Evolutionary conservation across 768 basidiomycete species (phyloP).

Genomic region (Podaxis mareebaensis): DNA sequence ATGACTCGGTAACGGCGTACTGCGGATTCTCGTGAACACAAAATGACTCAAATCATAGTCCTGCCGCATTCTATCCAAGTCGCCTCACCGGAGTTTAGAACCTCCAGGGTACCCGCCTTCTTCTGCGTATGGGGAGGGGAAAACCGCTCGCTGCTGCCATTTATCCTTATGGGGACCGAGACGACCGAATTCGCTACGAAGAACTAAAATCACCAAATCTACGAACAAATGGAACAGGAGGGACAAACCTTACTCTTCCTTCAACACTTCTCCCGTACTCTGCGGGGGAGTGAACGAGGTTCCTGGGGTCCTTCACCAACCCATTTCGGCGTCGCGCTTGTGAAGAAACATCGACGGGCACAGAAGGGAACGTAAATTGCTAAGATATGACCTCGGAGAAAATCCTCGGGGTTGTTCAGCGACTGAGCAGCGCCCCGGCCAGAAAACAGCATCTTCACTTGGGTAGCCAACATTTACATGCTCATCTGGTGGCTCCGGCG

Average conservation of each 20-base stretch:
- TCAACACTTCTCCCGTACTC: conserved; percentile 2
- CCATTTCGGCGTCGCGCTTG: not conserved
- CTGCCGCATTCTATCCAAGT: conserved; percentile 5
- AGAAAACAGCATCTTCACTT: not conserved
- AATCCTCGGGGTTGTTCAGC: no score
- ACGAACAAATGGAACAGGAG: not conserved
- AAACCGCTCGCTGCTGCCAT: conserved; percentile 22
- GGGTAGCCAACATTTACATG: not conserved
- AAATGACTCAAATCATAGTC: not conserved
- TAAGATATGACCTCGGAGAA: not conserved
- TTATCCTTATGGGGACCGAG: not conserved
- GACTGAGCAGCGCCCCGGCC: not conserved
- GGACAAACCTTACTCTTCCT: not conserved
- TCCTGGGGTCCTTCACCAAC: not conserved
- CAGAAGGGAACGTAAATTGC: not conserved
- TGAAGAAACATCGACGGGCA: not conserved
- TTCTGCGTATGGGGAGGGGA: conserved; percentile 43
- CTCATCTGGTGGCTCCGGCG: not conserved
- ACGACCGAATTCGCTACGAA: not conserved
- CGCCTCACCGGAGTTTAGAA: not conserved
- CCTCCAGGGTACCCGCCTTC: conserved; percentile 36
- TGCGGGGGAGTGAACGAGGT: not conserved
- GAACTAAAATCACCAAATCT: not conserved
- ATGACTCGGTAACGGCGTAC: not conserved
- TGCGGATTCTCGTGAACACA: not conserved